Evolutionary conservation across 106 monocot genomes (phyloP).

Genomic region (Narthecium ossifragum): DNA sequence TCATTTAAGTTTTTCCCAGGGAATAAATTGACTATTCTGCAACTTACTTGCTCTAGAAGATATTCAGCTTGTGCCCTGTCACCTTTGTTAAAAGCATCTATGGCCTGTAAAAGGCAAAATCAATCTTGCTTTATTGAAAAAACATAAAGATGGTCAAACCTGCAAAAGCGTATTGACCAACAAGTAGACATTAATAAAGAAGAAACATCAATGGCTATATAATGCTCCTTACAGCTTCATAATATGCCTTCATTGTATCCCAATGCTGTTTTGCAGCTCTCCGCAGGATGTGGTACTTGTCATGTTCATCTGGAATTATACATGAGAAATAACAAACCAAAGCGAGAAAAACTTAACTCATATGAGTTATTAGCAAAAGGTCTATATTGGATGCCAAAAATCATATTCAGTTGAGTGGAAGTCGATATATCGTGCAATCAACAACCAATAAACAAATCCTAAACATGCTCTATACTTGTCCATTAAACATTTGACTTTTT

Average conservation of each 20-base stretch:
- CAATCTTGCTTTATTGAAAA: neutral
- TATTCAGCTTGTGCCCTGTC: conserved; percentile 32
- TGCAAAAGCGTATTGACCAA: neutral
- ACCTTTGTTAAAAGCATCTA: conserved; percentile 58
- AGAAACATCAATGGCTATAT: neutral
- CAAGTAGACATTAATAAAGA: neutral
- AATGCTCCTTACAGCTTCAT: conserved; percentile 64
- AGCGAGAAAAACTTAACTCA: no score
- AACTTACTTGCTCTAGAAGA: conserved; percentile 59
- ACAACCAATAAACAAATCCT: no score
- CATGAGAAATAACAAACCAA: no score
- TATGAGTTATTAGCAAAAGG: no score
- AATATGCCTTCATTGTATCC: conserved; percentile 73
- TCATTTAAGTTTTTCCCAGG: neutral
- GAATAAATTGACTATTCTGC: neutral
- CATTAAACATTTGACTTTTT: no score
- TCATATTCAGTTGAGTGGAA: no score
- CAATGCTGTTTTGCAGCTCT: conserved; percentile 63
- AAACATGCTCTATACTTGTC: no score
- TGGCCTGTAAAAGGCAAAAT: conserved; percentile 34
- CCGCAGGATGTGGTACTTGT: conserved; percentile 45
- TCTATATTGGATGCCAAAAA: no score
- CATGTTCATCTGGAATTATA: conserved; percentile 40
- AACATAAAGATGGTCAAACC: neutral
- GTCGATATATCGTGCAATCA: no score